These are phyloP conservation scores for Leccinum sublutescens DNA, from an alignment of 768 basidiomycete genomes.

Conservation along the genomic window DNA sequence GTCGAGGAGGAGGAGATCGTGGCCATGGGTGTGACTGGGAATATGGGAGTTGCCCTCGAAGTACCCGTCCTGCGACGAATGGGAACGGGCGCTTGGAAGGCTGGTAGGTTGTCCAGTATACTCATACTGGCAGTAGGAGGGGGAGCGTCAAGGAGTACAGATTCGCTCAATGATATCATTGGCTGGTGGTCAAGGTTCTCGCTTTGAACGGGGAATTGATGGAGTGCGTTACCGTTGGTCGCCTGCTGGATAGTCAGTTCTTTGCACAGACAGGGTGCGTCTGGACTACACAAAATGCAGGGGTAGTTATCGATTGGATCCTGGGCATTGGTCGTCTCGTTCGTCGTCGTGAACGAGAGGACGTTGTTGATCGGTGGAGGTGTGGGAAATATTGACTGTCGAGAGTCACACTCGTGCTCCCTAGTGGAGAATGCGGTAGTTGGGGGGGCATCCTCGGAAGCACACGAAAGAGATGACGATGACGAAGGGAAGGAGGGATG, in stretches of 20 bases:
- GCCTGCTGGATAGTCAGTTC: slow-evolving; percentile 57
- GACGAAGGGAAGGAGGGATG: slow-evolving; percentile 33
- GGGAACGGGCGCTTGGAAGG: slow-evolving; percentile 80
- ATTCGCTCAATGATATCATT: slow-evolving; percentile 23
- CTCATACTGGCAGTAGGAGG: slow-evolving; percentile 40
- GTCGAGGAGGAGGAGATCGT: slow-evolving; percentile 31
- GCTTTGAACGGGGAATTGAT: slow-evolving; percentile 14
- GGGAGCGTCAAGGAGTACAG: slow-evolving; percentile 28
- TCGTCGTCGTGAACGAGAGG: slow-evolving; percentile 38
- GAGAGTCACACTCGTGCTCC: slow-evolving; percentile 25
- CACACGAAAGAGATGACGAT: slow-evolving; percentile 50
- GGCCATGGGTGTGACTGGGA: slow-evolving; percentile 44
- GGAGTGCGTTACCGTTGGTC: slow-evolving; percentile 19
- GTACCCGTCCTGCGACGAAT: slow-evolving; percentile 56
- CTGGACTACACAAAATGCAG: slow-evolving; percentile 76
- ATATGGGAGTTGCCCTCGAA: slow-evolving; percentile 47
- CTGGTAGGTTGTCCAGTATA: slow-evolving; percentile 73
- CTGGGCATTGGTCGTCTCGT: slow-evolving; percentile 30
- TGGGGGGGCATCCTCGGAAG: slow-evolving; percentile 40
- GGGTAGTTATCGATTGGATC: slow-evolving; percentile 32
- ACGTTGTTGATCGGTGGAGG: slow-evolving; percentile 30
- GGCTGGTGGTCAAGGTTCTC: slow-evolving; percentile 12
- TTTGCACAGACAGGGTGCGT: slow-evolving; percentile 73
- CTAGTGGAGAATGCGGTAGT: slow-evolving; percentile 34
- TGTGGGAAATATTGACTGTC: slow-evolving; percentile 31